Evolutionary conservation across 176 grass and related monocot genomes (phyloP).

Genomic region (Melocanna baccifera): DNA sequence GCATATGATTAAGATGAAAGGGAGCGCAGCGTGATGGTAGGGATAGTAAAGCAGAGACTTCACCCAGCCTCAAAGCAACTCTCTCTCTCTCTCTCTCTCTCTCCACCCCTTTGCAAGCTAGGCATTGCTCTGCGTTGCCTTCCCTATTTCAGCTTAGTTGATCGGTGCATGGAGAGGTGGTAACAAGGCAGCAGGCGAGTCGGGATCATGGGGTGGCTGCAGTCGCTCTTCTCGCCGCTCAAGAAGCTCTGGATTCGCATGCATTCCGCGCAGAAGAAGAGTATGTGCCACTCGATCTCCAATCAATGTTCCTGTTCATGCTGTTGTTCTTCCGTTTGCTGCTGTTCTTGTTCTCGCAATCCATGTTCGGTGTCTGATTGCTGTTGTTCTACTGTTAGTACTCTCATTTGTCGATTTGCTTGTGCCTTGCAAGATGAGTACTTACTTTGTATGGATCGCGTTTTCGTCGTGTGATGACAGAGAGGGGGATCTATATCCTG

Average conservation of each 20-base stretch:
- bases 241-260: slow-evolving; percentile 88
- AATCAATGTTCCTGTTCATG: not conserved
- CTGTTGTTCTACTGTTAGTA: not conserved
- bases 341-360: not conserved
- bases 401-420: not conserved
- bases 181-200: not conserved
- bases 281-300: slow-evolving; percentile 33
- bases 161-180: slow-evolving; percentile 14
- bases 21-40: slow-evolving; percentile 32
- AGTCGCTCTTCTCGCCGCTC: slow-evolving; percentile 65
- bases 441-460: not conserved
- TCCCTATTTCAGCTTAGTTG: slow-evolving; percentile 14
- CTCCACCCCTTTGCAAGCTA: slow-evolving; percentile 11
- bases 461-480: slow-evolving; percentile 9
- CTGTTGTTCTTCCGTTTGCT: not conserved
- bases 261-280: slow-evolving; percentile 78
- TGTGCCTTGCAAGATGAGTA: not conserved
- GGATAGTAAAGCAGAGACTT: slow-evolving; percentile 62
- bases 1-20: slow-evolving; percentile 47
- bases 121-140: not conserved
- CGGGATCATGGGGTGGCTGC: slow-evolving; percentile 70
- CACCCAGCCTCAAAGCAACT: slow-evolving; percentile 53
- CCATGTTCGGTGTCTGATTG: not conserved
- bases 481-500: slow-evolving; percentile 87
- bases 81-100: slow-evolving; percentile 6